Evolutionary conservation across 257 asterid genomes (phyloP), one percentile per base, ranked within the genome.

Genomic region (Rhazya stricta): DNA sequence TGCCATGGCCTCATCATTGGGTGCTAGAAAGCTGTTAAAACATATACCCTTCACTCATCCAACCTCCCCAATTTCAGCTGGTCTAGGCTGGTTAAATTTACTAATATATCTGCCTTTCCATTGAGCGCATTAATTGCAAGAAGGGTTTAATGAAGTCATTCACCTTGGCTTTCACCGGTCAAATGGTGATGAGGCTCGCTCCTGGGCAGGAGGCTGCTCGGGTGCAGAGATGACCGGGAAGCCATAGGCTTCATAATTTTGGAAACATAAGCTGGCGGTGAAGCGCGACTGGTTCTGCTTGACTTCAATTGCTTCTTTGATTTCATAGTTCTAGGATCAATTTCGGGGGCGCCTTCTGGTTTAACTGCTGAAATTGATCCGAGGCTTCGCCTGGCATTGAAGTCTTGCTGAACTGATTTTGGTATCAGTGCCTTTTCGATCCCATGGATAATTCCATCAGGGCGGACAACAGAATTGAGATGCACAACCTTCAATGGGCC

Each of bases 1-100:
- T 81, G 81, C 84, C 84, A 81, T 77, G n/a, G 84, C 84, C 25
- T 81, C 84, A 42, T 81, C 84, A 9, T 81, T 81, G 1, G 84
- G 84, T 18, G 84, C 84, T 36, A 81, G 50, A 48, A 81, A n/a
- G n/a, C 84, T 36, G 84, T 81, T 7, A 81, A 15, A 3, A 77
- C 81, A 34, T 77, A 34, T 77, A 81, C 0, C 84, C 84, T 81
- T 81, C 81, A 15, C 78, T 76, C 5, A 81, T n/a, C 84, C 36
- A 81, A 53, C 36, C 66, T 61, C 3, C 84, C 84, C 79, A n/a
- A 81, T 81, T 58, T 81, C 84, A 6, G n/a, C 76, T 43, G 2
- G 84, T n/a, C 84, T 12, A 81, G 42, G 30, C 63, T 70, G 9
- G 84, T 81, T 60, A 81, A 61, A 54, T 81, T 81, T 3, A 81